Base-by-base conservation (phyloP, 1,284 basidiomycete species). In the Ceratobasidium sp. region DNA sequence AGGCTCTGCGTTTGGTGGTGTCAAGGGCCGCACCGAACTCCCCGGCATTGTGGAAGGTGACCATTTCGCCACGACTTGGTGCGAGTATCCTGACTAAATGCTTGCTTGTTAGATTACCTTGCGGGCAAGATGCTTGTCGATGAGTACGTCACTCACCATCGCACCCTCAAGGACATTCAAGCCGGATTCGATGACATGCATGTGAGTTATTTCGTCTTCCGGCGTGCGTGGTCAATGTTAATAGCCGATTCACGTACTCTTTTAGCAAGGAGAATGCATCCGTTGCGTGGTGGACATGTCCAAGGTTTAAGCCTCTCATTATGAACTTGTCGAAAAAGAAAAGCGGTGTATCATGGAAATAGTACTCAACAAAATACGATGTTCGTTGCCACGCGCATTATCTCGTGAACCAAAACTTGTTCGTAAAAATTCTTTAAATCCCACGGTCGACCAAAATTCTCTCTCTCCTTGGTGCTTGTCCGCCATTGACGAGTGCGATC, bases 161-260 rank as follows among this genome's bases (percentile, higher is more conserved):
- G 91, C 81, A 89, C 85, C 68, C 87, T 98, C 54, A 88, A 87
- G 46, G 91, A 96, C 29, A 95, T 98, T 84, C 95, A 95, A 85
- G 86, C 91, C 77, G 96, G 95, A 49, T 98, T 98, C 87, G 89
- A 95, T 78, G 94, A 97, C 84, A 98, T 98, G 96, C 95, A 97
- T 86, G 94, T 95, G 85, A 84, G 94, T 89, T 54, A 22, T 22
- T 51, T 59, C n/a, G 43, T 22, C 34, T 71, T 34, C 57, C 13
- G 15, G n/a, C 29, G 29, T 29, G 9, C 54, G 51, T 46, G 15
- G 1, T 64, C 32, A 29, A 29, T 15, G 62, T 37, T 46, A 65
- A 65, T 65, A 40, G 13, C 62, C 40, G 37, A 65, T 67, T 70
- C 61, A 49, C 32, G 54, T 57, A 57, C 17, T 49, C 46, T 49